Evolutionary conservation across 2,329 filamentous ascomycete species (phyloP).

Genomic region (Ophiostoma triangulosporum): DNA sequence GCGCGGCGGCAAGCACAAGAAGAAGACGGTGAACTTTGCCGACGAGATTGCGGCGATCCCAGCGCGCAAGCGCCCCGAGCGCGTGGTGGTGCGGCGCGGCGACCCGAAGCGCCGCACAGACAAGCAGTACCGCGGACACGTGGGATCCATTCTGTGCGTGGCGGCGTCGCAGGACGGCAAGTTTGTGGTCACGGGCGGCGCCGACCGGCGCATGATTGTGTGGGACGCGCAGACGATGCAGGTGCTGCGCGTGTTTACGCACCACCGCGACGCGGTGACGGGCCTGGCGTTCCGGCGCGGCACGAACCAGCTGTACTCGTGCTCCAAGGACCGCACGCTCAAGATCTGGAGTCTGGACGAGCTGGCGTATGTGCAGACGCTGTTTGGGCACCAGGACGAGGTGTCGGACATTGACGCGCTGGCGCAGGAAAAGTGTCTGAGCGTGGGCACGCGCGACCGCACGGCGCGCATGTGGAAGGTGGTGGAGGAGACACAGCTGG

Average conservation of each 20-base stretch:
- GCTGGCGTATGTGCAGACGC: constrained; percentile 84
- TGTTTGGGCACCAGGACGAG: constrained; percentile 91
- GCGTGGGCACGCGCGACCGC: constrained; percentile 78
- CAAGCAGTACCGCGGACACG: constrained; percentile 61
- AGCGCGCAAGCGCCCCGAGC: constrained; percentile 47
- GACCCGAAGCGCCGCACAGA: constrained; percentile 47
- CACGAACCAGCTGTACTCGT: constrained; percentile 85
- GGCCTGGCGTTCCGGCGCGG: constrained; percentile 74
- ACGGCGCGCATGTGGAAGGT: constrained; percentile 95
- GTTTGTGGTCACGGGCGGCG: constrained; percentile 80
- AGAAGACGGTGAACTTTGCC: neutral
- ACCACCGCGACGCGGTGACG: constrained; percentile 80
- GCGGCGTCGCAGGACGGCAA: constrained; percentile 82
- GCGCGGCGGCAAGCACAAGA: constrained; percentile 8
- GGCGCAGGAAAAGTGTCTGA: constrained; percentile 77
- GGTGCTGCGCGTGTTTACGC: constrained; percentile 72
- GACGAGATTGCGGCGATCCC: constrained; percentile 31
- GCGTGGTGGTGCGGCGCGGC: constrained; percentile 49
- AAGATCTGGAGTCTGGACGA: constrained; percentile 93
- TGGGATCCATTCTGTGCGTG: constrained; percentile 65
- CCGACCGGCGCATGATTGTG: constrained; percentile 72
- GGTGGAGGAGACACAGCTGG: constrained; percentile 84
- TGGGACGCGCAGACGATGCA: constrained; percentile 73
- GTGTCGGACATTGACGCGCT: constrained; percentile 75
- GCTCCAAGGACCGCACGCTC: constrained; percentile 80